Evolutionary conservation across 2,329 filamentous ascomycete species (phyloP).

Genomic region (Trichoderma asperellum): DNA sequence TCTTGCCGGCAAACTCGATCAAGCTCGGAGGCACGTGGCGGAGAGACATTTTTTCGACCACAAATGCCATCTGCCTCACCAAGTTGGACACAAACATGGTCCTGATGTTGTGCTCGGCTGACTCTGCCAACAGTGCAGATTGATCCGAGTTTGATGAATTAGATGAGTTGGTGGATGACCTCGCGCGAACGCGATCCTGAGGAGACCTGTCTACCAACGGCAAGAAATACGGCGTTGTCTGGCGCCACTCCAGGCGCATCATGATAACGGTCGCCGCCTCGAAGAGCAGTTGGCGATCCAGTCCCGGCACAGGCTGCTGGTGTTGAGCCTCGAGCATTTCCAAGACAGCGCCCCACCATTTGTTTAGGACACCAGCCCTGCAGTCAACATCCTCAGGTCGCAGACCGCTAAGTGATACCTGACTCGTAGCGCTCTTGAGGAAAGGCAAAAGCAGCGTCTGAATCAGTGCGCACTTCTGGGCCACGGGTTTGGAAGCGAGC

Average conservation of each 20-base stretch:
- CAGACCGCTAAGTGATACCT: constrained; percentile 66
- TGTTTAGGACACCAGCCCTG: constrained; percentile 77
- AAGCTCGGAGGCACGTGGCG: constrained; percentile 67
- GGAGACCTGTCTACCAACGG: constrained; percentile 62
- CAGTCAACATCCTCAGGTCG: constrained; percentile 82
- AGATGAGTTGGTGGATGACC: constrained; percentile 55
- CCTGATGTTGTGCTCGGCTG: constrained; percentile 84
- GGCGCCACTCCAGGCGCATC: constrained; percentile 86
- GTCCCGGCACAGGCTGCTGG: constrained; percentile 74
- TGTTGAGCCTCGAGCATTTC: constrained; percentile 76
- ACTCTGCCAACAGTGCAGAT: constrained; percentile 58
- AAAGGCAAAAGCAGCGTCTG: constrained; percentile 76
- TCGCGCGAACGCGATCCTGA: constrained; percentile 50
- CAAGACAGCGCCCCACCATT: constrained; percentile 85
- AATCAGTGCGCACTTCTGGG: constrained; percentile 75
- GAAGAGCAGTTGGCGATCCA: constrained; percentile 80
- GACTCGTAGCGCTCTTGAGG: constrained; percentile 68
- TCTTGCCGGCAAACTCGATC: constrained; percentile 87
- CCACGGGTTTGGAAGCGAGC: constrained; percentile 73
- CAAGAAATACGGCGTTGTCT: constrained; percentile 69
- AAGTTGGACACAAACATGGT: constrained; percentile 86
- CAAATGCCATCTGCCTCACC: constrained; percentile 79
- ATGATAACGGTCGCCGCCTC: constrained; percentile 82
- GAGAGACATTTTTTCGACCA: constrained; percentile 86
- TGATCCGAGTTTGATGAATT: constrained; percentile 71